phyloP scores from a whole-genome alignment of 768 basidiomycete genomes.

The Termitomyces sp. region DNA sequence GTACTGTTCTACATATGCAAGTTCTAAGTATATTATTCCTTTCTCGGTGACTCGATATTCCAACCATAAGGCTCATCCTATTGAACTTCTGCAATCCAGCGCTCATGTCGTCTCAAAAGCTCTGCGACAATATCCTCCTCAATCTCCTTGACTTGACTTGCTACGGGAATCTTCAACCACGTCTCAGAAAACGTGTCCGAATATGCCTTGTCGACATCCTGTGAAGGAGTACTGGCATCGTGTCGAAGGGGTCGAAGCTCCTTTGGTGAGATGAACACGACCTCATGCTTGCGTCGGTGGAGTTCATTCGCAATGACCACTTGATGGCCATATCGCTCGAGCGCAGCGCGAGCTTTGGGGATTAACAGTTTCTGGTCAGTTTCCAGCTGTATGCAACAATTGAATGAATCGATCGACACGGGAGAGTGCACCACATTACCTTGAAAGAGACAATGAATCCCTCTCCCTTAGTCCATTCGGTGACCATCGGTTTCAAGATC shows the following conservation, averaged over 20 bases:
- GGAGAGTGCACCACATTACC: conserved; percentile 35
- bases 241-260: conserved; percentile 14
- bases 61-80: background rate
- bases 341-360: conserved; percentile 84
- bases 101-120: conserved; percentile 65
- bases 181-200: conserved; percentile 38
- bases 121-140: conserved; percentile 86
- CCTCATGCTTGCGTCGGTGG: conserved; percentile 85
- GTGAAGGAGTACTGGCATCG: conserved; percentile 4
- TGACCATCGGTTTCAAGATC: conserved; percentile 86
- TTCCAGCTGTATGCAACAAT: conserved; percentile 61
- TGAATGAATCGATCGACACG: background rate
- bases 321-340: conserved; percentile 94
- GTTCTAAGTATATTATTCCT: background rate
- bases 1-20: too few relatives aligned
- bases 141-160: conserved; percentile 62
- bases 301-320: conserved; percentile 96
- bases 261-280: conserved; percentile 79
- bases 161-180: conserved; percentile 59
- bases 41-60: background rate
- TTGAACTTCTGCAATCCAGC: conserved; percentile 48
- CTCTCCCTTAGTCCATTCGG: conserved; percentile 80
- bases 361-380: conserved; percentile 80
- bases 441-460: conserved; percentile 98
- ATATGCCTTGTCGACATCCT: conserved; percentile 1